phyloP scores from a whole-genome alignment of 225 moss, liverwort and hornwort species.

The Bryoerythrophyllum caledonicum region DNA sequence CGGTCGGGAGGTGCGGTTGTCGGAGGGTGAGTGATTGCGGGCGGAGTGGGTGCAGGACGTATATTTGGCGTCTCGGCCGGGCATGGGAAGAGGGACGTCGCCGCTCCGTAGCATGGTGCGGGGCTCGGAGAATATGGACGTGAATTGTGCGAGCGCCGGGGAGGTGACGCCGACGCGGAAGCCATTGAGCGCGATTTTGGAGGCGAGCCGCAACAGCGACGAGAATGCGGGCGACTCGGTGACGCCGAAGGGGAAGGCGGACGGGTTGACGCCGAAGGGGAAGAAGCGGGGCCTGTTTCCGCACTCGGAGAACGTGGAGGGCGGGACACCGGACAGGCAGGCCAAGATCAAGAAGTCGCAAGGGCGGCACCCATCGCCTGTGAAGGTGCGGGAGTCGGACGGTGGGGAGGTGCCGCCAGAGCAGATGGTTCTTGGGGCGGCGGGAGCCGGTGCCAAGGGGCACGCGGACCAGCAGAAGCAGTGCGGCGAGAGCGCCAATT shows the following conservation, averaged over 20 bases:
- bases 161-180: slow-evolving; percentile 56
- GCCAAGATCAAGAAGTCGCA: slow-evolving; percentile 57
- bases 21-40: slow-evolving; percentile 34
- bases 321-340: slow-evolving; percentile 53
- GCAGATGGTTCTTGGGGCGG: background rate
- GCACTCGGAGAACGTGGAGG: slow-evolving; percentile 44
- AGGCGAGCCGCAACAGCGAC: slow-evolving; percentile 56
- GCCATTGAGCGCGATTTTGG: slow-evolving; percentile 76
- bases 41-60: background rate
- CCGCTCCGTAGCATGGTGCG: slow-evolving; percentile 75
- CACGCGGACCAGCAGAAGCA: slow-evolving; percentile 29
- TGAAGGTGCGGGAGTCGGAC: slow-evolving; percentile 38
- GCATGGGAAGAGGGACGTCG: slow-evolving; percentile 83
- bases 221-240: slow-evolving; percentile 38
- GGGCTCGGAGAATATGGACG: slow-evolving; percentile 52
- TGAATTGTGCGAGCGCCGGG: slow-evolving; percentile 33
- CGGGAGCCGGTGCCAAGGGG: slow-evolving; percentile 8
- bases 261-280: slow-evolving; percentile 47
- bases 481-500: slow-evolving; percentile 30
- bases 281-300: slow-evolving; percentile 57
- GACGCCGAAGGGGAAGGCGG: slow-evolving; percentile 45
- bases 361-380: slow-evolving; percentile 43
- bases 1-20: slow-evolving; percentile 31
- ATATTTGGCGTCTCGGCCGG: background rate
- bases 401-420: slow-evolving; percentile 17